Conservation (phyloP, 441 rosid species). For the Adansonia rubrostipa region DNA sequence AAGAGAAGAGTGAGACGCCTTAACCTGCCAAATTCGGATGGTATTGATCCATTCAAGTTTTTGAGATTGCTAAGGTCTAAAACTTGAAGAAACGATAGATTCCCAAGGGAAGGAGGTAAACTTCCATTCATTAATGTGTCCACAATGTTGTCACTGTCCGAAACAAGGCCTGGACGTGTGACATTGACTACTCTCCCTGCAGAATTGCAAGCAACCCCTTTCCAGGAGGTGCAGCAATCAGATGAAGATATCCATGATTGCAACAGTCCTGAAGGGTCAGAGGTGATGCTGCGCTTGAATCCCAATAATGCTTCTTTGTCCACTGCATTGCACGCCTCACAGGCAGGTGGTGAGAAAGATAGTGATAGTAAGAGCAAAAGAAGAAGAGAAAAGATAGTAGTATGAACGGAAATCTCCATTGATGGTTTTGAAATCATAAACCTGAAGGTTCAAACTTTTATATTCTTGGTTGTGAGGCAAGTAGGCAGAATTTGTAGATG, state of each 20-base stretch:
- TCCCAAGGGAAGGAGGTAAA: constrained; percentile 54
- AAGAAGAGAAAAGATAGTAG: constrained; percentile 1
- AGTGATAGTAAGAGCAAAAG: constrained; percentile 23
- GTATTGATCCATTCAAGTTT: constrained; percentile 52
- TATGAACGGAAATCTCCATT: constrained; percentile 35
- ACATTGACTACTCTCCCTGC: constrained; percentile 50
- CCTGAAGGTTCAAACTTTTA: neutral
- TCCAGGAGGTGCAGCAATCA: constrained; percentile 61
- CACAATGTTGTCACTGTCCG: constrained; percentile 35
- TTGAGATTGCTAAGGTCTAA: constrained; percentile 61
- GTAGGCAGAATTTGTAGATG: neutral
- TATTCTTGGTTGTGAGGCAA: neutral
- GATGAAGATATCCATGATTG: constrained; percentile 48
- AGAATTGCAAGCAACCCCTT: constrained; percentile 50
- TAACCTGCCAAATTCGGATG: constrained; percentile 47
- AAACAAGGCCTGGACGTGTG: constrained; percentile 43
- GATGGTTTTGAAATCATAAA: constrained; percentile 7
- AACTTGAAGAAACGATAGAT: constrained; percentile 46
- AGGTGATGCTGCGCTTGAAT: constrained; percentile 49
- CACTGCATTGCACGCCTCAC: constrained; percentile 39
- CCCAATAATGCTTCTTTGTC: constrained; percentile 54
- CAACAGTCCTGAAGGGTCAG: constrained; percentile 55
- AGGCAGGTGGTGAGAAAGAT: constrained; percentile 18
- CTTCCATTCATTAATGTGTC: constrained; percentile 57
- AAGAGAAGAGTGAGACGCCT: constrained; percentile 38